Evolutionary conservation across 2,329 filamentous ascomycete species (phyloP), one percentile per base, ranked within the genome.

Genomic region (Exserohilum rostratum): DNA sequence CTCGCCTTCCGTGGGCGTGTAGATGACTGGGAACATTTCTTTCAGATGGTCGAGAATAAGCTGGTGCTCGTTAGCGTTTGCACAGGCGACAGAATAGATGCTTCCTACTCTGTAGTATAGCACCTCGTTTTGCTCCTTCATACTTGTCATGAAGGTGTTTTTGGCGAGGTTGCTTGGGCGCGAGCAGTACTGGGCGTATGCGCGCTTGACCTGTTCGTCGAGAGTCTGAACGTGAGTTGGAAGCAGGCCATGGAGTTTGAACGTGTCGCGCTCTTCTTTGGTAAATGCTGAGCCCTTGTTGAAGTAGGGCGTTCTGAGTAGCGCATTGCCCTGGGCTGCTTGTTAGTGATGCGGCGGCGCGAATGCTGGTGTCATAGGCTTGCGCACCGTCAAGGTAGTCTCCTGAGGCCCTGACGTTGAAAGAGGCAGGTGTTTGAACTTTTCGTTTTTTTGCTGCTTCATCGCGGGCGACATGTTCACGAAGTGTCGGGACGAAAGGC

Each of bases 11-110:
- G 92, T 96, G 0, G 92, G 92, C 0, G 92, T 96, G 69, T 96
- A 96, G 25, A 96, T 90, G n/a, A 96, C 80, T 35, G 88, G 86
- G 68, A 96, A 93, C 90, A 96, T 95, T 69, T 96, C 91, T 60
- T 90, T 87, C 17, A 96, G 77, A 65, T 96, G 88, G 4, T 90
- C 85, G 70, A 90, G 83, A 6, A 95, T 81, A 9, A 96, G 81
- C 84, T 91, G 18, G 15, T 20, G 12, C 18, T 22, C 15, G 18
- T 64, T 39, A 62, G 52, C 44, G 17, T 34, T 53, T 25, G 1
- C 18, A 46, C 40, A 11, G 12, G 6, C 7, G n/a, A 5, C 6
- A 22, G 10, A 6, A 17, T 13, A 10, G 5, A 13, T 7, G 17
- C 12, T 6, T 60, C 77, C 59, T 64, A 90, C 88, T 71, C 82